Evolutionary conservation across 2,329 filamentous ascomycete genomes (phyloP).

Genomic region (Diplodia intermedia): DNA sequence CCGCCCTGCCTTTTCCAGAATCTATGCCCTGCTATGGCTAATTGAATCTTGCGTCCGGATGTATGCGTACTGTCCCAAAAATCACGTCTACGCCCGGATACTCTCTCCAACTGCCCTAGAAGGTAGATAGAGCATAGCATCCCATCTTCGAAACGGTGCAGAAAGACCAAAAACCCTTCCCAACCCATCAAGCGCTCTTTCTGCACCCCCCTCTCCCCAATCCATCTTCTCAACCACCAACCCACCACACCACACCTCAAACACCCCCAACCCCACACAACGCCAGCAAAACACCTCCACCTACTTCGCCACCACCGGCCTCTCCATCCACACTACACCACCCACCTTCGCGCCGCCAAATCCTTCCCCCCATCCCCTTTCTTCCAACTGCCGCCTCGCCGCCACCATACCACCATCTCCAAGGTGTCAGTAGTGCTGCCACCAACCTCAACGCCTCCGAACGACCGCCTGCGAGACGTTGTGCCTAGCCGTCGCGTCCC

Average conservation of each 20-base stretch:
- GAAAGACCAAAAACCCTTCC: no score
- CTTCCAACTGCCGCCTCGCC: constrained; percentile 57
- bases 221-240: no score
- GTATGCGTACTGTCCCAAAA: not conserved
- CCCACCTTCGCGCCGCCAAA: constrained; percentile 58
- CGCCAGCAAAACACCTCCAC: not conserved
- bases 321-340: constrained; percentile 57
- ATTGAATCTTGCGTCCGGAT: not conserved
- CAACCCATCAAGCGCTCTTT: no score
- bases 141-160: no score
- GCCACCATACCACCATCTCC: constrained; percentile 46
- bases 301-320: constrained; percentile 41
- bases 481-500: constrained; percentile 58
- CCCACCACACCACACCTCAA: no score
- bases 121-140: no score
- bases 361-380: constrained; percentile 51
- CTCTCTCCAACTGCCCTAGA: not conserved
- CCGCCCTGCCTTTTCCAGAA: no score
- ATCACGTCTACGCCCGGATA: not conserved
- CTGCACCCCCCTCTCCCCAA: no score
- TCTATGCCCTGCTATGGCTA: not conserved
- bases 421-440: no score
- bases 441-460: constrained; percentile 59
- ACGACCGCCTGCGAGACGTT: constrained; percentile 60
- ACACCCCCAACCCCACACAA: not conserved